Conservation (phyloP, 2,329 filamentous ascomycete genomes). For the Neofusicoccum laricinum region DNA sequence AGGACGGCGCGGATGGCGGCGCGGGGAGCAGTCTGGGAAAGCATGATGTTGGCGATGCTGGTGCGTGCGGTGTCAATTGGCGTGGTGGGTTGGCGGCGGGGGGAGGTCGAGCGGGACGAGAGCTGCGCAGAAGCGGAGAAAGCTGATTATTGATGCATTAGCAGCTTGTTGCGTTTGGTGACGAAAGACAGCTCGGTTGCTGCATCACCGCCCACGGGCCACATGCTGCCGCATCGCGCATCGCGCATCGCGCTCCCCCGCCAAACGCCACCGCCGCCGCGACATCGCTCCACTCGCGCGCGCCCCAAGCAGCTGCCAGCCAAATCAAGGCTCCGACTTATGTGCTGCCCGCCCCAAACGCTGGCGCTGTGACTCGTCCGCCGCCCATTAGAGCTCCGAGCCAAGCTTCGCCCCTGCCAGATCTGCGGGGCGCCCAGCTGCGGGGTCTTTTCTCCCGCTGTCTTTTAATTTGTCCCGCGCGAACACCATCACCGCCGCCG, state of each 20-base stretch:
- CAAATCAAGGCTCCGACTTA: background rate
- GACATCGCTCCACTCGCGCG: background rate
- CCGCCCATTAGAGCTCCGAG: background rate
- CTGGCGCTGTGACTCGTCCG: constrained; percentile 4
- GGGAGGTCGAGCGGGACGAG: background rate
- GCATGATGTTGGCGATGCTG: background rate
- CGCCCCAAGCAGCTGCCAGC: background rate
- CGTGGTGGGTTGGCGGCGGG: background rate
- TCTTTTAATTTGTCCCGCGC: background rate
- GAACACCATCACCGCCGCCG: background rate
- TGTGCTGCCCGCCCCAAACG: background rate
- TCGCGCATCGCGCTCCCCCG: background rate
- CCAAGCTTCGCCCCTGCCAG: background rate
- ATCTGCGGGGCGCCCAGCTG: background rate
- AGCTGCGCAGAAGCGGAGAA: background rate
- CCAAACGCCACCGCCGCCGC: background rate
- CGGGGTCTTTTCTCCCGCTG: background rate
- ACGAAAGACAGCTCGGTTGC: constrained; percentile 11
- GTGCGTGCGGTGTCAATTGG: background rate
- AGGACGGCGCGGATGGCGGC: constrained; percentile 1
- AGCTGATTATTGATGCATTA: too few relatives aligned
- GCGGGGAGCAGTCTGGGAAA: background rate
- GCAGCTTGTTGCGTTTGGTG: background rate
- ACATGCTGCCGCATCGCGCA: background rate
- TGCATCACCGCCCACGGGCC: background rate